Conservation (phyloP, 2,329 filamentous ascomycete species). For the Stachybotrys echinatus region DNA sequence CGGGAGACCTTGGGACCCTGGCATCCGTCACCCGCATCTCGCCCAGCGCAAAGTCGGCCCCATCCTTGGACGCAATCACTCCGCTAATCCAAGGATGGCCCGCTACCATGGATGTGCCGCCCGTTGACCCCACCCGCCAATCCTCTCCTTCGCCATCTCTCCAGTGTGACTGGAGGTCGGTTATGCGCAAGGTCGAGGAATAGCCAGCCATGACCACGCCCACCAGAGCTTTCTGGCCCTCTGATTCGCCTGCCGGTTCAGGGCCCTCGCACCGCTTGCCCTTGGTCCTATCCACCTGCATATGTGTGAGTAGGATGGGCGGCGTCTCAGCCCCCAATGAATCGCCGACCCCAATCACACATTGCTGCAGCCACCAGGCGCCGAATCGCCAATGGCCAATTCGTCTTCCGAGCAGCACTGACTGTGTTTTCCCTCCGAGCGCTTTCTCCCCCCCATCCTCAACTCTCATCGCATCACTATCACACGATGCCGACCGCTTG, state of each 20-base stretch:
- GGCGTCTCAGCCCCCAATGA: too few species aligned
- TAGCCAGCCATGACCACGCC: neutral
- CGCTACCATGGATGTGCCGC: neutral
- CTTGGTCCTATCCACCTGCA: too few species aligned
- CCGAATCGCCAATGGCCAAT: neutral
- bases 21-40: neutral
- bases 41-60: neutral
- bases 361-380: neutral
- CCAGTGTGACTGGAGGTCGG: neutral
- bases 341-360: neutral
- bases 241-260: neutral
- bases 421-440: too few species aligned
- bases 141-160: neutral
- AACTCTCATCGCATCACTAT: too few species aligned
- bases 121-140: neutral
- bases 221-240: neutral
- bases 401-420: neutral
- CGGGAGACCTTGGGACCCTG: too few species aligned
- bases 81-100: neutral
- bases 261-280: neutral
- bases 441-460: neutral
- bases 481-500: neutral
- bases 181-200: neutral
- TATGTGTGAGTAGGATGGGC: too few species aligned
- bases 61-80: neutral